A percentile compares a stretch with the other conserved stretches of the same genome.
Conservation (phyloP, 1,284 basidiomycete genomes). For the Cerioporus squamosus region DNA sequence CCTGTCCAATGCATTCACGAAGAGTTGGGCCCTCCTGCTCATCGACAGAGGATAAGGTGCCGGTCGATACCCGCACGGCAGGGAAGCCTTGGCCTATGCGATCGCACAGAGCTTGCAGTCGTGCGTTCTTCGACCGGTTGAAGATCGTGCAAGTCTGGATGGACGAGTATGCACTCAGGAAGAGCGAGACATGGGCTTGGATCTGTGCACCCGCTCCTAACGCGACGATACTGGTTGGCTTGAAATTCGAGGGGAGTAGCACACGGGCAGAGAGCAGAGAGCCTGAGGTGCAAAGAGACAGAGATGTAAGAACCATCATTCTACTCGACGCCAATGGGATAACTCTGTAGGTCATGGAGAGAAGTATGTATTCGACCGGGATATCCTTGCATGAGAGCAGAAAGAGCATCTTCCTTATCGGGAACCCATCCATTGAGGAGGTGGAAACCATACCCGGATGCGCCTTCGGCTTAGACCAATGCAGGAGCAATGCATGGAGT, state of each 20-base stretch:
- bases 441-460: too few relatives aligned
- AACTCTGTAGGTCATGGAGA: too few relatives aligned
- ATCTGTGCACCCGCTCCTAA: constrained; percentile 82
- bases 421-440: too few relatives aligned
- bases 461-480: too few relatives aligned
- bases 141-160: constrained; percentile 63
- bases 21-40: constrained; percentile 11
- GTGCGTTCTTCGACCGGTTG: constrained; percentile 61
- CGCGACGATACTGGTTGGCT: constrained; percentile 57
- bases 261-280: constrained; percentile 40
- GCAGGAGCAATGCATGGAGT: too few relatives aligned
- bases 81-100: constrained; percentile 48
- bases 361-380: too few relatives aligned
- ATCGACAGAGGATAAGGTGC: constrained; percentile 11
- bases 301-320: too few relatives aligned
- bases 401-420: too few relatives aligned
- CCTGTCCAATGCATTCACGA: constrained; percentile 39
- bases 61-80: constrained; percentile 35
- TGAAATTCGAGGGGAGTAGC: constrained; percentile 41
- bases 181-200: constrained; percentile 65
- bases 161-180: constrained; percentile 60
- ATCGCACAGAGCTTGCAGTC: constrained; percentile 49
- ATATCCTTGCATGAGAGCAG: too few relatives aligned
- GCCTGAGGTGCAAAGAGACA: not conserved
- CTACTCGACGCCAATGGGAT: too few relatives aligned